Conservation (phyloP, 1,139 yeast species). For the Magnusiomyces fungicola region DNA sequence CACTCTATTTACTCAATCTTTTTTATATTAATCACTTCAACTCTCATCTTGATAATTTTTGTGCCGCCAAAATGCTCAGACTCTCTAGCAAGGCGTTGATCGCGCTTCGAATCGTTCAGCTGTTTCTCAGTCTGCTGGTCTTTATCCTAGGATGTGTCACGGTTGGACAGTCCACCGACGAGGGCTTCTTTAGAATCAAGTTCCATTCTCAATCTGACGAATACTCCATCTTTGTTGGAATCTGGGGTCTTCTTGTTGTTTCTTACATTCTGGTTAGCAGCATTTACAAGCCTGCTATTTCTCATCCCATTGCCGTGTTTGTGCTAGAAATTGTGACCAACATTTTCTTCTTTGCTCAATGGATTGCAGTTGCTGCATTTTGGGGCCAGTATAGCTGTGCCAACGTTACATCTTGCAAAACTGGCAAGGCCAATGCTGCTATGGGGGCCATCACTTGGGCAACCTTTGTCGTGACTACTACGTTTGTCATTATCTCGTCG, state of each 20-base stretch:
- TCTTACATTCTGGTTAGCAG: constrained; percentile 5
- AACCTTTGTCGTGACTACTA: constrained; percentile 8
- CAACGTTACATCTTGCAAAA: constrained; percentile 14
- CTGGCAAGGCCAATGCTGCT: constrained; percentile 19
- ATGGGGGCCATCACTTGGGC: constrained; percentile 17
- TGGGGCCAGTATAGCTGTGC: constrained; percentile 9
- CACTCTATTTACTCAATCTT: too few relatives aligned
- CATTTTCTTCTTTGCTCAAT: constrained; percentile 18
- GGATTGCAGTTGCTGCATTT: constrained; percentile 16
- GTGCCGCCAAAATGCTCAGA: too few relatives aligned
- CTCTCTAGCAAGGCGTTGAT: too few relatives aligned
- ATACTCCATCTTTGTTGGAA: constrained; percentile 11
- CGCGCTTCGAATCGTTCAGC: too few relatives aligned
- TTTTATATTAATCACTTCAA: too few relatives aligned
- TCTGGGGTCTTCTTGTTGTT: constrained; percentile 16
- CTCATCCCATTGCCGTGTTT: constrained; percentile 12
- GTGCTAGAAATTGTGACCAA: constrained; percentile 14
- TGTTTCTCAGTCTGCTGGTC: too few relatives aligned
- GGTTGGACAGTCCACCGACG: too few relatives aligned
- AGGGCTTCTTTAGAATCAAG: too few relatives aligned
- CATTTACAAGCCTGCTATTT: constrained; percentile 1
- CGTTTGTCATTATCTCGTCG: constrained; percentile 1
- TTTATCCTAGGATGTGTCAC: too few relatives aligned
- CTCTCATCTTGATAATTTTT: too few relatives aligned
- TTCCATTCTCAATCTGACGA: not conserved